Evolutionary conservation across 1,139 yeast genomes (phyloP), one percentile per base, ranked within the genome.

Genomic region (Scheffersomyces titani): DNA sequence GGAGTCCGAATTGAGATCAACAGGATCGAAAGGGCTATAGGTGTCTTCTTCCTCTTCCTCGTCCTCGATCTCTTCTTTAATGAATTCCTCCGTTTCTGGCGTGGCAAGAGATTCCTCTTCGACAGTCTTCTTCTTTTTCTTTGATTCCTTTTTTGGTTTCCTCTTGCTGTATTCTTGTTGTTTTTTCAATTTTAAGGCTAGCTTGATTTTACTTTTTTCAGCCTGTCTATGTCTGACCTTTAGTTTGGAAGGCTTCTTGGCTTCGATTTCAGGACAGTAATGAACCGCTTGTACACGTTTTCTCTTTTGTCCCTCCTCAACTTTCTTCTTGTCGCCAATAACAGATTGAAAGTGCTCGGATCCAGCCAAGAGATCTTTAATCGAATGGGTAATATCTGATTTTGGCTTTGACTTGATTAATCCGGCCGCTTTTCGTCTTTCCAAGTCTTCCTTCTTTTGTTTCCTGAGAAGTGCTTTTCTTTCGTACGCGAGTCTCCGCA

Each of bases 281-380:
- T 66, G 66, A 18, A 65, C 65, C 0, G 76, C 66, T 50, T 70
- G 71, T 20, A 65, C 65, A 46, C 80, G 63, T 56, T 67, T 69
- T 52, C 82, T 65, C 62, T 74, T 76, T 47, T 68, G 74, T 16
- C 80, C 80, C 19, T 63, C 66, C 56, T 69, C 68, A 11, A 78
- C 66, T 24, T 64, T 53, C 51, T 68, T 64, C 19, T 71, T 70
- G 56, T 77, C 74, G 19, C 82, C 82, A 2, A 75, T 71, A 16
- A 77, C 73, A 40, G 77, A 69, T 62, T 77, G 81, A 56, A 78
- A 78, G 61, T 76, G 75, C 11, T 68, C 69, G 0, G 81, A 55
- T 18, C 61, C 62, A 1, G 56, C 59, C 24, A 59, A 44, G 19
- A 60, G 54, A 18, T 50, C 47, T 3, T 49, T 36, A 3, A 57